phyloP scores from a whole-genome alignment of 1,139 yeast genomes.

The Dujonia santamariae region DNA sequence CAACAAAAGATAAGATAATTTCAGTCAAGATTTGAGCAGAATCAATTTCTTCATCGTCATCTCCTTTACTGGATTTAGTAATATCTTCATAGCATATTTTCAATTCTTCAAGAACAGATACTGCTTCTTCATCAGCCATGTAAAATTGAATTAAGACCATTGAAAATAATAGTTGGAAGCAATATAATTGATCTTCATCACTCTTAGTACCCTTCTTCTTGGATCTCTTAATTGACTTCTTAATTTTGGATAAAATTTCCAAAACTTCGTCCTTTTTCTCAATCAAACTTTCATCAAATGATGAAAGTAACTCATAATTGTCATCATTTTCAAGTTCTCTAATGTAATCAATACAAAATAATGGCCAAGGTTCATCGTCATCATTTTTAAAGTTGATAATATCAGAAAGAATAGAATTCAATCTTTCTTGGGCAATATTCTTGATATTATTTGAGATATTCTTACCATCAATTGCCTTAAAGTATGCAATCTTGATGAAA shows the following conservation, averaged over 20 bases:
- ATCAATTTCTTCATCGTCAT: slow-evolving; percentile 27
- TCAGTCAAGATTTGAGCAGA: slow-evolving; percentile 71
- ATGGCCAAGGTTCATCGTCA: slow-evolving; percentile 60
- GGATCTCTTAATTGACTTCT: slow-evolving; percentile 15
- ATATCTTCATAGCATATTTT: slow-evolving; percentile 48
- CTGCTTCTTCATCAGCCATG: slow-evolving; percentile 77
- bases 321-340: slow-evolving; percentile 17
- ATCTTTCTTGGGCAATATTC: slow-evolving; percentile 52
- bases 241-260: slow-evolving; percentile 46
- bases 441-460: slow-evolving; percentile 29
- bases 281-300: slow-evolving; percentile 54
- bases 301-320: slow-evolving; percentile 30
- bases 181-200: slow-evolving; percentile 24
- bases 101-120: slow-evolving; percentile 71
- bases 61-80: slow-evolving; percentile 20
- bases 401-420: slow-evolving; percentile 64
- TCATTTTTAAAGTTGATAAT: slow-evolving; percentile 44
- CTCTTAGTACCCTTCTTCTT: slow-evolving; percentile 3
- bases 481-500: slow-evolving; percentile 56
- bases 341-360: slow-evolving; percentile 32
- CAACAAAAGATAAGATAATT: slow-evolving; percentile 68
- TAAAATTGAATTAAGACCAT: slow-evolving; percentile 77
- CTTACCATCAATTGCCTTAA: slow-evolving; percentile 19
- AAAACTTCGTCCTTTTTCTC: slow-evolving; percentile 51
- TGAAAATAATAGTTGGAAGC: slow-evolving; percentile 73